Evolutionary conservation across 1,139 yeast genomes (phyloP), one percentile per base, ranked within the genome.

Genomic region (Geotrichum australiense): DNA sequence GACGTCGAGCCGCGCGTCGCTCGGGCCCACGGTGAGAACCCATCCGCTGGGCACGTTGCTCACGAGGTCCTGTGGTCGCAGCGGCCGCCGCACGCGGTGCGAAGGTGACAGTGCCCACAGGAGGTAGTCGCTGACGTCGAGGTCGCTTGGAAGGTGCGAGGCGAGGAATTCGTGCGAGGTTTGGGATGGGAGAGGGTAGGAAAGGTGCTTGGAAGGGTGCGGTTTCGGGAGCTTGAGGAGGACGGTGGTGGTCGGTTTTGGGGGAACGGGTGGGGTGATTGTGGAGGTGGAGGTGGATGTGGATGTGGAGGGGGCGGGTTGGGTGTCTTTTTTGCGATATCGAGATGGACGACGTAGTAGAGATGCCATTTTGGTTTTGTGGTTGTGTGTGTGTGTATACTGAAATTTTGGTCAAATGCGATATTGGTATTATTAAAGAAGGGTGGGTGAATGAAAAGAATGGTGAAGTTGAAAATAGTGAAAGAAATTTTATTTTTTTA

Each of bases 1-100:
- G 8, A 48, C 35, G 14, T 49, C 41, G 36, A 38, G 46, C 15
- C 50, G 41, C 20, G 37, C 39, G 34, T 51, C 54, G 4, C 50
- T 37, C 5, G 32, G 18, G 6, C 32, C 32, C 6, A 21, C 32
- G 5, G 18, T 21, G 5, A 29, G 20, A 19, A 15, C 8, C 32
- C 32, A 29, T 18, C 18, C 18, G 32, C 18, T n/a, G 6, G 8
- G 7, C 7, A 8, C 6, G 14, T 7, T 26, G 14, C 12, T n/a
- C 6, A 5, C 5, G 11, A 18, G 32, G 21, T 29, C 32, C 32
- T 29, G 32, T 4, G 32, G 32, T 6, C 32, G 32, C 6, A 29
- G 21, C 7, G 32, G 32, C 8, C 32, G 32, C 6, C 32, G 7
- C 11, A 29, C 12, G 5, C 32, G 32, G 18, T 15, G 32, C 7